Base-by-base conservation (phyloP, 2,329 filamentous ascomycete genomes). In the Aspergillus hortae region DNA sequence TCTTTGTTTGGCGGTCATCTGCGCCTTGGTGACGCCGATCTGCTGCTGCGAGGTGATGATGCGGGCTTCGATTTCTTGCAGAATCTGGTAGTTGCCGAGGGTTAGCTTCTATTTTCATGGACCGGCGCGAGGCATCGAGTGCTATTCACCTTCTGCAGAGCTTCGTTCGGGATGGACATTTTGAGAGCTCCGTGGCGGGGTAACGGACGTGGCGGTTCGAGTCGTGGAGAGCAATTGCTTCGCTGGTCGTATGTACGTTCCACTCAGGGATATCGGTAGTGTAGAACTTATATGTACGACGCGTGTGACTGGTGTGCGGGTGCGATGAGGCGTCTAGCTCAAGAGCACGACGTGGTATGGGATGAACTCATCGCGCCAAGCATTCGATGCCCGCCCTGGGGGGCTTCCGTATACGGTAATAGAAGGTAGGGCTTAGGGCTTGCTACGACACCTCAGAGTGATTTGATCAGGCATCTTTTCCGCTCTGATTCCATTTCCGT, bases 131-230 rank as follows among this genome's bases (percentile, higher is more conserved):
- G 27, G 23, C 10, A 30, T 30, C 7, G 27, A 9, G 11, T 5
- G 38, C 33, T 32, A 44, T 73, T 56, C 68, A 92, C 92, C 87
- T 96, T 96, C 71, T 96, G 89, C 59, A 97, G 79, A 53, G 92
- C 91, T 76, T 95, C 90, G 67, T 95, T 96, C 49, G 92, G 87
- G 63, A 97, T 94, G 49, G 92, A 90, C 92, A 97, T 96, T 47
- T 64, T 81, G 62, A 32, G 43, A 46, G 46, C 33, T 38, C 23
- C 50, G 25, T 46, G 50, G 58, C 51, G 42, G 41, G 48, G 46
- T 46, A 48, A 32, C 35, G 2, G 21, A 17, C 17, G 27, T 23
- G 15, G 17, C 5, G 19, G 14, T 35, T 27, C 14, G 15, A 30
- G 12, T 10, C 12, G 11, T 47, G 25, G 33, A 27, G 25, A n/a